Conservation (phyloP, 1,284 basidiomycete species). For the Microbotryomycetes sp. region DNA sequence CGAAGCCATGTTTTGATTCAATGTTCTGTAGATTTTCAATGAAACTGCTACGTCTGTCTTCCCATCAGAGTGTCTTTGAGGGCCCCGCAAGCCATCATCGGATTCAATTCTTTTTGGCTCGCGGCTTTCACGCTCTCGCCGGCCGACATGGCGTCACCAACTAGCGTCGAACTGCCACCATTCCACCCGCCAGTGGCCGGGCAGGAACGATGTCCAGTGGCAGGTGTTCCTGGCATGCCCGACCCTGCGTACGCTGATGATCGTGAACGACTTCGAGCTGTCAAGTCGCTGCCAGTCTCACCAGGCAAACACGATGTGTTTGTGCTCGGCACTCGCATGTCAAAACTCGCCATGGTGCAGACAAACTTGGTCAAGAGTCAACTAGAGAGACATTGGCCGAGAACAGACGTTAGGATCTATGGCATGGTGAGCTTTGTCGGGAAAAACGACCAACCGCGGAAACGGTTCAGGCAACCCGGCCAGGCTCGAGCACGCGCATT, state of each 20-base stretch:
- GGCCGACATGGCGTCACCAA: not conserved
- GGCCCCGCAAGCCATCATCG: too few relatives aligned
- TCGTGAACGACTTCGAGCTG: not conserved
- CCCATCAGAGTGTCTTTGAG: too few relatives aligned
- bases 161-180: not conserved
- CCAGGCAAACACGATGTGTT: conserved; percentile 26
- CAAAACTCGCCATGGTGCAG: conserved; percentile 78
- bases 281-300: not conserved
- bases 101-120: too few relatives aligned
- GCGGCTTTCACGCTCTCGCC: not conserved
- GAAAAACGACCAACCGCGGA: too few relatives aligned
- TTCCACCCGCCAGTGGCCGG: not conserved
- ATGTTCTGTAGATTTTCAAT: too few relatives aligned
- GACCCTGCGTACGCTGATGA: not conserved
- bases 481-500: too few relatives aligned
- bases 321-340: conserved; percentile 73
- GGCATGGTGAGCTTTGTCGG: conserved; percentile 33
- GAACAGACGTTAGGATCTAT: conserved; percentile 50
- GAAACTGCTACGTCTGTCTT: too few relatives aligned
- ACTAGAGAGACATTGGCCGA: conserved; percentile 51
- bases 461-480: too few relatives aligned
- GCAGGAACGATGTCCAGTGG: not conserved
- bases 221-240: not conserved
- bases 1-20: too few relatives aligned
- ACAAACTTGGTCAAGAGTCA: conserved; percentile 64